These are phyloP conservation scores for Wickerhamiella lipophila DNA, from an alignment of 805 yeast genomes.

Conservation along the genomic window DNA sequence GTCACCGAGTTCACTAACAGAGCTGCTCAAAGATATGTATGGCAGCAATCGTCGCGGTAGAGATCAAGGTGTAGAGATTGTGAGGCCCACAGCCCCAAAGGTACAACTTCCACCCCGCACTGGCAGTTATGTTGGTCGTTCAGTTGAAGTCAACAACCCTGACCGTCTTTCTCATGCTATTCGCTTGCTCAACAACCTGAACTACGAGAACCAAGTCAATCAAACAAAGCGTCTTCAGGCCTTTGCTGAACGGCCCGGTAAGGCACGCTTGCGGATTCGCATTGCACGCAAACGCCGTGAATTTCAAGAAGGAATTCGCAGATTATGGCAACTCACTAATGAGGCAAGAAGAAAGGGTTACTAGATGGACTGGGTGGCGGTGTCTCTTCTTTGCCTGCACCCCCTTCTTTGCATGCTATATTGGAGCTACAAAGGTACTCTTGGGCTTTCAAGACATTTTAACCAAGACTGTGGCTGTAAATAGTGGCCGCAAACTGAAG, in stretches of 20 bases:
- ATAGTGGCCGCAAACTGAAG: too few relatives aligned
- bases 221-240: conserved; percentile 23
- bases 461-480: too few relatives aligned
- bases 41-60: background rate
- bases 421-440: too few relatives aligned
- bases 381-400: too few relatives aligned
- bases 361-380: too few relatives aligned
- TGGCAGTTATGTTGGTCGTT: conserved; percentile 27
- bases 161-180: conserved; percentile 20
- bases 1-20: background rate
- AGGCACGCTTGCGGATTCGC: conserved; percentile 24
- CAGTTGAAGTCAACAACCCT: conserved; percentile 22
- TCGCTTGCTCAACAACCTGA: conserved; percentile 22
- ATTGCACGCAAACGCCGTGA: conserved; percentile 25
- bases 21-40: background rate
- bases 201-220: conserved; percentile 23
- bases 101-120: conserved; percentile 23
- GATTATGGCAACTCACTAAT: conserved; percentile 26
- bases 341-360: conserved; percentile 23
- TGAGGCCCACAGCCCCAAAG: conserved; percentile 3
- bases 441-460: too few relatives aligned
- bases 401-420: too few relatives aligned
- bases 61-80: background rate
- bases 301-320: conserved; percentile 27
- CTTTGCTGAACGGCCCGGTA: conserved; percentile 28